Evolutionary conservation across 768 basidiomycete species (phyloP).

Genomic region (Piloderma croceum): DNA sequence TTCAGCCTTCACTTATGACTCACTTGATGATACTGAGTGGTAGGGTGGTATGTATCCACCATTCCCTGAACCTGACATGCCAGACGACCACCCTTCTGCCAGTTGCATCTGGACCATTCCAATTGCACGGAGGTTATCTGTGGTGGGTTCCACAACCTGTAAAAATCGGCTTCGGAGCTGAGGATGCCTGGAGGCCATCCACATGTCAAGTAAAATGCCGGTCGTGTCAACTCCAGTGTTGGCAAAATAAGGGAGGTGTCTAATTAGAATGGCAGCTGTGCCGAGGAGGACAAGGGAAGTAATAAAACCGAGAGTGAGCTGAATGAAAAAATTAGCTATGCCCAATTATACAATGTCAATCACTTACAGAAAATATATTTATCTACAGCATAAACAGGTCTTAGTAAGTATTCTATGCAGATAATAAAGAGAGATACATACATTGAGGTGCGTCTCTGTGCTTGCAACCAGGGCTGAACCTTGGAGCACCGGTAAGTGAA

Average conservation of each 20-base stretch:
- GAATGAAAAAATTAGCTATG: background rate
- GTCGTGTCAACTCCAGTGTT: background rate
- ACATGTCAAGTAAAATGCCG: constrained; percentile 6
- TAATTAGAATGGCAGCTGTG: background rate
- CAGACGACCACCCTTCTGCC: too few relatives aligned
- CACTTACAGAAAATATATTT: constrained; percentile 3
- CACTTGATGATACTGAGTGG: too few relatives aligned
- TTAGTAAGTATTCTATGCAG: background rate
- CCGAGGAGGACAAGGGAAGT: constrained; percentile 1
- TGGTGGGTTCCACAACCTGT: constrained; percentile 77
- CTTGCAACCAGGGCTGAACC: constrained; percentile 1
- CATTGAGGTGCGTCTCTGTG: constrained; percentile 3
- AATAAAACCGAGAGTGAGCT: constrained; percentile 2
- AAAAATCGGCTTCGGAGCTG: background rate
- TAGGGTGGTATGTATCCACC: too few relatives aligned
- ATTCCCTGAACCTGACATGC: too few relatives aligned
- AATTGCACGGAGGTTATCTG: constrained; percentile 71
- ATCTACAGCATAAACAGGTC: constrained; percentile 1
- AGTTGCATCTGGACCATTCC: constrained; percentile 6
- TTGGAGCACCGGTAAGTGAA: background rate
- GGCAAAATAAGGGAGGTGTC: background rate
- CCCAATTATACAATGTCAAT: background rate
- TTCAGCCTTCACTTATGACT: too few relatives aligned
- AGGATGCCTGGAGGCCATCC: constrained; percentile 4
- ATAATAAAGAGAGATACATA: background rate